Conservation (phyloP, 2,329 filamentous ascomycete species). For the Phyllosticta paracitricarpa region DNA sequence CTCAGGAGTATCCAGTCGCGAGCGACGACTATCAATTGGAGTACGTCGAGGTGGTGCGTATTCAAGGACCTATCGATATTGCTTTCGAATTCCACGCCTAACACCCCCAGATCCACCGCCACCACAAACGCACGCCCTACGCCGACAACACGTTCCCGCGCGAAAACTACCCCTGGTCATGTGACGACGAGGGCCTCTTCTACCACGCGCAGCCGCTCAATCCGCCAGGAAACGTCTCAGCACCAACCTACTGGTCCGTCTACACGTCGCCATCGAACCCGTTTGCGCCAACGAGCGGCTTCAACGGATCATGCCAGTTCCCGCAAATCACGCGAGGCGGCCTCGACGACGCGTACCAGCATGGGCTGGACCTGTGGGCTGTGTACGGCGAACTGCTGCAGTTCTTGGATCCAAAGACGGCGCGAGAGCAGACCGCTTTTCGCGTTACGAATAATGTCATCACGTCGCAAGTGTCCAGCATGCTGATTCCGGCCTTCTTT, state of each 20-base stretch:
- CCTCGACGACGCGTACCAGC: conserved; percentile 63
- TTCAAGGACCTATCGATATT: background rate
- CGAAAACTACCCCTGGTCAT: conserved; percentile 65
- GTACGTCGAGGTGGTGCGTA: conserved; percentile 63
- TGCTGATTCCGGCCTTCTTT: conserved; percentile 65
- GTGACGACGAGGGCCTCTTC: conserved; percentile 59
- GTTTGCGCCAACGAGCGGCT: conserved; percentile 50
- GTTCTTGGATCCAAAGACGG: conserved; percentile 41
- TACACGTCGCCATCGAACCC: conserved; percentile 56
- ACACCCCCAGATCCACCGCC: conserved; percentile 56
- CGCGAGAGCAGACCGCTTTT: conserved; percentile 32
- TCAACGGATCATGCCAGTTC: conserved; percentile 67
- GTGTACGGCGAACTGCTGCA: conserved; percentile 62
- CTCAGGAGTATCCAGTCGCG: conserved; percentile 50
- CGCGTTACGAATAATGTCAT: conserved; percentile 76
- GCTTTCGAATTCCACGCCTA: background rate
- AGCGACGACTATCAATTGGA: conserved; percentile 50
- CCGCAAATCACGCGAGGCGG: conserved; percentile 68
- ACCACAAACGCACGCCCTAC: conserved; percentile 79
- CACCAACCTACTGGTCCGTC: conserved; percentile 55
- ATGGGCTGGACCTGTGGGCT: conserved; percentile 65
- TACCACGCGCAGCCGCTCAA: conserved; percentile 54
- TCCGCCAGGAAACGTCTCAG: conserved; percentile 36
- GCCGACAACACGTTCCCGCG: conserved; percentile 65
- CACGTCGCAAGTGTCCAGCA: conserved; percentile 69